Evolutionary conservation across 2,329 filamentous ascomycete genomes (phyloP), one percentile per base, ranked within the genome.

Genomic region (Hymenoscyphus infarciens): DNA sequence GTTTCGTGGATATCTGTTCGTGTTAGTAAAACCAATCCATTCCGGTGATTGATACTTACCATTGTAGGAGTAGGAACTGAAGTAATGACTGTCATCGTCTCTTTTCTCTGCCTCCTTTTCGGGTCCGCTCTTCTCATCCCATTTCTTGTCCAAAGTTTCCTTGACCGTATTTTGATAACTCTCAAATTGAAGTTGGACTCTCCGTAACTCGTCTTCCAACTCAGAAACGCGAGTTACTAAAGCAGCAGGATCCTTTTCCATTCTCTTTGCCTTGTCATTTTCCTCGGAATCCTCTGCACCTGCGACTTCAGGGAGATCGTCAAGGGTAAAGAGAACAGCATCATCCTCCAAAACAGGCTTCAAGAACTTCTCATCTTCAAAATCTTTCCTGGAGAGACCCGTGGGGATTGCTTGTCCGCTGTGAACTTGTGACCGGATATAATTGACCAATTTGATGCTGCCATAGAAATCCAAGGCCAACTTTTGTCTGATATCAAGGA

Each of bases 311-410:
- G 82, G 80, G 19, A 96, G 80, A 66, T 97, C 95, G 67, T 96
- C 94, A 22, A 99, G 81, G 61, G 85, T 90, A 73, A 96, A 92
- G 35, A 99, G 85, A 60, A 98, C 80, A 3, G 93, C 90, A 74
- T 99, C 95, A 68, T 97, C 92, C 63, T 95, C 88, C 7, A 99
- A 78, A 3, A 92, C 87, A 0, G 95, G 95, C 73, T 90, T 89
- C 63, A 99, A 81, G 72, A 87, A 96, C 67, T 83, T 82, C 67
- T 98, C 94, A 65, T 92, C 85, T n/a, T 86, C 82, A 66, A 97
- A 87, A 29, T 86, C 80, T 1, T 80, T 78, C 39, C 79, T 79
- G 2, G 85, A 81, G 63, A 91, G 86, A 53, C 88, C 77, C 59
- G 49, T 62, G 7, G 70, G 74, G 52, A 74, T 70, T 35, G 66